Evolutionary conservation across 1,139 yeast species (phyloP), one percentile per base, ranked within the genome.

Genomic region (Taphrina wiesneri): DNA sequence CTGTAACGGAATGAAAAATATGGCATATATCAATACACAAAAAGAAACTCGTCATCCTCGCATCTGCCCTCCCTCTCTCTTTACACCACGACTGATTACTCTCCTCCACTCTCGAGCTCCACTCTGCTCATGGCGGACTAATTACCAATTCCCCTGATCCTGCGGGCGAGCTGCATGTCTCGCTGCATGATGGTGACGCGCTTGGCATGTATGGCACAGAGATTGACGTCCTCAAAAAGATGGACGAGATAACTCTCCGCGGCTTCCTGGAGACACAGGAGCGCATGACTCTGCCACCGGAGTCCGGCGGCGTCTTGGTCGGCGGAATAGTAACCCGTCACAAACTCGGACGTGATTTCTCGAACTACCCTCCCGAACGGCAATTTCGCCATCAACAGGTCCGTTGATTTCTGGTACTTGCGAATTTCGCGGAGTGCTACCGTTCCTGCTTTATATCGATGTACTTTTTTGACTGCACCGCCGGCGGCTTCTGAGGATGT

Each of bases 101-200:
- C 34, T 11, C 34, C 34, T 30, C 11, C 34, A 30, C 34, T 30
- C 11, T 6, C 34, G 6, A 6, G 34, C 34, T 30, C 11, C 9
- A 39, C n/a, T n/a, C 17, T n/a, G 5, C 2, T 3, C 19, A 7
- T 19, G 19, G 19, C 7, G 17, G 6, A 6, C 26, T 45, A 45
- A 45, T 45, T 45, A 41, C 59, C 59, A 49, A 62, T 26, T 13
- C 97, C 97, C 70, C 97, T 81, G 63, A 92, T 86, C 74, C 97
- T 81, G 75, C 97, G 82, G 1, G 97, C 98, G 71, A 92, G 80
- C 73, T 90, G 96, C 70, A 92, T 87, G 75, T 92, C 98, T 75
- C 88, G 90, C 73, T 89, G 92, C 96, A 90, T 90, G 30, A 92
- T 89, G 0, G 98, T 92, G 23, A 92, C 96, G 70, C 98, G 80